Base-by-base conservation (phyloP, 2,329 filamentous ascomycete genomes). In the Chaetomium olivaceum region DNA sequence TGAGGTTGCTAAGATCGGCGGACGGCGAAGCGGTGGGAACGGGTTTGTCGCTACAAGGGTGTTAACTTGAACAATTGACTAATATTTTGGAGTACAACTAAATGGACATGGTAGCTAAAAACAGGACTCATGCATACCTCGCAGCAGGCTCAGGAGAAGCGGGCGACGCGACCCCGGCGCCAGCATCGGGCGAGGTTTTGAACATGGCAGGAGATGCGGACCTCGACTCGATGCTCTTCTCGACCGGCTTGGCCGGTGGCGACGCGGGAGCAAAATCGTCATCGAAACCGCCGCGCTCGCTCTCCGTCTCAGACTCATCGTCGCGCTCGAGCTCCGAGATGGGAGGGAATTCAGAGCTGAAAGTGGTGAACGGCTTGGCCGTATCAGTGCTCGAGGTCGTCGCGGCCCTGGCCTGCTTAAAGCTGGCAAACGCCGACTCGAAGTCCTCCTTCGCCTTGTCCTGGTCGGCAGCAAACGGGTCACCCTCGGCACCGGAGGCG, bases 291-390 rank as follows among this genome's bases (percentile, higher is more conserved):
- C 91, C 92, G 58, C 86, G 86, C 57, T 92, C 91, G 66, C 87
- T 91, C 62, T 88, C 89, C 33, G 89, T 90, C 65, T 96, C 92
- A 33, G 91, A 93, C n/a, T 96, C 90, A 27, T 94, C 91, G 64
- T 93, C 90, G 33, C 87, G 85, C 68, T 91, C 90, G 65, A 97
- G 80, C 75, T 94, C 92, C n/a, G 90, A 89, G 67, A 98, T 97
- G 0, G 94, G 95, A 36, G 95, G 95, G 74, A 98, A 98, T 75
- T 98, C 95, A 25, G 87, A 84, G 73, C 88, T 85, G 72, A 91
- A 90, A 62, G 78, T 81, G 2, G 84, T 76, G 23, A 80, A 80
- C 1, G 79, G 74, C 67, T 83, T 83, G 46, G 77, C 74, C 51
- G 75, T 69, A 39, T 77, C 72, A 21, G 70, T 77, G 7, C 21